Base-by-base conservation (phyloP, 2,329 filamentous ascomycete species). In the Trichoderma hamatum region DNA sequence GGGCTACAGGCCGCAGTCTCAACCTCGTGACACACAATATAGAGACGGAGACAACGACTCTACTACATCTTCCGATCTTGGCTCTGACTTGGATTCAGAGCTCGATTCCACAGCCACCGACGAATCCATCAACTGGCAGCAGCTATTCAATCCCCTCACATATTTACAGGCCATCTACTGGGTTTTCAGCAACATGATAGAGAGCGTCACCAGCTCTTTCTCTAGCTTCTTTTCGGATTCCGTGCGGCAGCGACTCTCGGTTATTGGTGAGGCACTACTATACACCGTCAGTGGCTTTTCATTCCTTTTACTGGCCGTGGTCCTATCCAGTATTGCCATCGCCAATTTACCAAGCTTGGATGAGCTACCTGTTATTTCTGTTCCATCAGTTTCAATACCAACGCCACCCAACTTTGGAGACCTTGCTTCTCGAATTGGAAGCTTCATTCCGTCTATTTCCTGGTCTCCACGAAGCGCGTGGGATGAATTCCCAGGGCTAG, bases 61-160 rank as follows among this genome's bases (percentile, higher is more conserved):
- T 34, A 34, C 30, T 11, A 39, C 51, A 39, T 66, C n/a, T 19
- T 65, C 62, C 13, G 49, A 55, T 19, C 14, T 55, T 7, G 62
- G 52, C 7, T 65, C 51, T 32, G 62, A 65, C 24, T 51, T 60
- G 3, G 56, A 71, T 21, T 73, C 73, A 10, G 69, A 74, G 30
- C 70, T 70, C 0, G 70, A 71, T 36, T 66, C 63, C 0, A 68
- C 72, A 3, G 24, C 70, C 16, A 71, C 68, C 19, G 67, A 71
- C 7, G 70, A 36, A 1, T 58, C 54, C 16, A 68, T 75, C 39
- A 76, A 75, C 72, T 72, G 73, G 71, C 72, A 73, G 24, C 72
- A 73, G 21, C 69, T 79, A 3, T 59, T 79, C 4, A 74, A 79
- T 32, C 79, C 78, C 0, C 71, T 74, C 67, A 79, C 76, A 5